Evolutionary conservation across 140 eudicot species (phyloP).

Genomic region (Cichorium intybus): DNA sequence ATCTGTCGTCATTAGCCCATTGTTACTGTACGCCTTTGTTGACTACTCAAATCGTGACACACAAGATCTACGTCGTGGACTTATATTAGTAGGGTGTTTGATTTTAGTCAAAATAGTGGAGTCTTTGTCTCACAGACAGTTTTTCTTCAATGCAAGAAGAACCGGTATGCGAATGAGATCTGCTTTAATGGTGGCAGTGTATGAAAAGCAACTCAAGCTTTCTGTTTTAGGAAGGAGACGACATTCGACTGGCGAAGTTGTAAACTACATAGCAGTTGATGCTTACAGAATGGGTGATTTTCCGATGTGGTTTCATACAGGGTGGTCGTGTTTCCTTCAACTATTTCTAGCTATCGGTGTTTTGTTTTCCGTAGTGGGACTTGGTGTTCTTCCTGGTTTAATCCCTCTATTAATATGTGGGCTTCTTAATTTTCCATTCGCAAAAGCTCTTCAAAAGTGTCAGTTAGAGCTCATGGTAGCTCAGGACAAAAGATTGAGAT

Average conservation of each 20-base stretch:
- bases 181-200: constrained; percentile 58
- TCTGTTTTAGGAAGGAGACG: constrained; percentile 49
- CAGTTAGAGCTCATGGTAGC: constrained; percentile 44
- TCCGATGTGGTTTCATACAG: constrained; percentile 52
- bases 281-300: constrained; percentile 73
- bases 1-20: constrained; percentile 33
- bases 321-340: constrained; percentile 41
- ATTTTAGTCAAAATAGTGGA: constrained; percentile 47
- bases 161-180: constrained; percentile 69
- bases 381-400: constrained; percentile 53
- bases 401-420: constrained; percentile 48
- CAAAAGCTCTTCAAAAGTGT: constrained; percentile 45
- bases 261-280: constrained; percentile 57
- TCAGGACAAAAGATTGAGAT: constrained; percentile 50
- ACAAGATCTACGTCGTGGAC: constrained; percentile 23
- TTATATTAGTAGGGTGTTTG: constrained; percentile 41
- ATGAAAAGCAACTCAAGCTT: constrained; percentile 55
- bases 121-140: constrained; percentile 54
- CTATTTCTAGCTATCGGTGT: constrained; percentile 41
- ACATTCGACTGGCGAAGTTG: constrained; percentile 60
- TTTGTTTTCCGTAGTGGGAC: constrained; percentile 43
- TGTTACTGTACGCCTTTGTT: constrained; percentile 56
- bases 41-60: constrained; percentile 32
- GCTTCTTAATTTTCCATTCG: constrained; percentile 52
- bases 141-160: constrained; percentile 47